Percentiles rank a stretch among this genome's conserved stretches.
Conservation (phyloP, 1,284 basidiomycete species). For the Papiliotrema nemorosa region DNA sequence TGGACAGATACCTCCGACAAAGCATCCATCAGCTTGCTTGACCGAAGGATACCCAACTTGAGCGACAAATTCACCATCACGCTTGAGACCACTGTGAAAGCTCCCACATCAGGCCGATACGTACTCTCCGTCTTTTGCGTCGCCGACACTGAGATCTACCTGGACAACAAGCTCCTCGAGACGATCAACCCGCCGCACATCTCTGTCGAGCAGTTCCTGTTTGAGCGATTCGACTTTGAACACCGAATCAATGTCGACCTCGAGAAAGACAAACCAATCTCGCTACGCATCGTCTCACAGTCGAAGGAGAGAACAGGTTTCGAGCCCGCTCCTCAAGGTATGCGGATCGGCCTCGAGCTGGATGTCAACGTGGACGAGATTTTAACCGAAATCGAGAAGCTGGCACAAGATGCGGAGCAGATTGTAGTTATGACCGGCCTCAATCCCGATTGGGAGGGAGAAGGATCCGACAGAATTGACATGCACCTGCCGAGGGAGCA, state of each 20-base stretch:
- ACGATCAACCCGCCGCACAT: not conserved
- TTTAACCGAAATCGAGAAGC: not conserved
- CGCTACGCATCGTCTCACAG: not conserved
- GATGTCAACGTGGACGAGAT: not conserved
- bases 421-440: constrained; percentile 2
- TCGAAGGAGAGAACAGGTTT: not conserved
- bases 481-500: not conserved
- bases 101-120: not conserved
- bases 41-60: not conserved
- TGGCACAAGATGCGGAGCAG: not conserved
- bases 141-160: constrained; percentile 1
- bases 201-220: constrained; percentile 3
- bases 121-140: not conserved
- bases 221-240: constrained; percentile 3
- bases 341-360: not conserved
- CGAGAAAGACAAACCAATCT: not conserved
- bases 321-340: constrained; percentile 1
- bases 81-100: not conserved
- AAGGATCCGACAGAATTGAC: not conserved
- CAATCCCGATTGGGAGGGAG: constrained; percentile 1
- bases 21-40: constrained; percentile 1
- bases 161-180: not conserved
- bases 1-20: not conserved
- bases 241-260: not conserved
- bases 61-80: not conserved